Evolutionary conservation across 345 rosid genomes (phyloP), one percentile per base, ranked within the genome.

Genomic region (Theobroma cacao): DNA sequence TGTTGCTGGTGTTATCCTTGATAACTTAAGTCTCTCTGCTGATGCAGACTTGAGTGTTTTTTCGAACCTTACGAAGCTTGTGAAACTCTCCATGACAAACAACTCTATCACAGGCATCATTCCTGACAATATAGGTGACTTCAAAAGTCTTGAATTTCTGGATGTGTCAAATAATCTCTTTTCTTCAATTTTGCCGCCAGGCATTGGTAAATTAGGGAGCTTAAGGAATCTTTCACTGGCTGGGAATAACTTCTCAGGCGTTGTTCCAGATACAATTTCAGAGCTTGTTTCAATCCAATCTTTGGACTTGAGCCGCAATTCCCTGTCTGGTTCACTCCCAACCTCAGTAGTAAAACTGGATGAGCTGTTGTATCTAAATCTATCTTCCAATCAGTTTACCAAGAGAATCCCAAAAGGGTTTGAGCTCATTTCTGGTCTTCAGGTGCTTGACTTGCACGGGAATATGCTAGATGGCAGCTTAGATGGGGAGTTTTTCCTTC

Each of bases 221-320:
- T 83, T 96, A 72, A 86, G 68, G 87, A 96, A 94, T 74, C 91
- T 96, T 45, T 88, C 93, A 22, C 78, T 96, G 76, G 89, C 97
- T 55, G 97, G 99, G 66, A 94, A 96, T 87, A 94, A 96, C 84
- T 87, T 96, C 78, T 94, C 99, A 18, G 97, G 99, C 63, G 77
- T 85, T 61, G 77, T 92, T 84, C 97, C 97, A 0, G 91, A 92
- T 47, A 85, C 97, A 20, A 66, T 92, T 63, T 89, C 93, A 0
- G 95, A 90, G 47, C 92, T 94, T 79, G 77, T 41, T 40, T 90
- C 93, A 1, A 69, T 96, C 73, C 94, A 90, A 87, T 93, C 97
- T 13, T 77, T 96, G 88, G 99, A 96, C 85, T 79, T 94, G 75
- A 96, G 99, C 83, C 85, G 84, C 52, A 96, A 96, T 82, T 87